Evolutionary conservation across 2,329 filamentous ascomycete species (phyloP), one percentile per base, ranked within the genome.

Genomic region (Acarospora socialis): DNA sequence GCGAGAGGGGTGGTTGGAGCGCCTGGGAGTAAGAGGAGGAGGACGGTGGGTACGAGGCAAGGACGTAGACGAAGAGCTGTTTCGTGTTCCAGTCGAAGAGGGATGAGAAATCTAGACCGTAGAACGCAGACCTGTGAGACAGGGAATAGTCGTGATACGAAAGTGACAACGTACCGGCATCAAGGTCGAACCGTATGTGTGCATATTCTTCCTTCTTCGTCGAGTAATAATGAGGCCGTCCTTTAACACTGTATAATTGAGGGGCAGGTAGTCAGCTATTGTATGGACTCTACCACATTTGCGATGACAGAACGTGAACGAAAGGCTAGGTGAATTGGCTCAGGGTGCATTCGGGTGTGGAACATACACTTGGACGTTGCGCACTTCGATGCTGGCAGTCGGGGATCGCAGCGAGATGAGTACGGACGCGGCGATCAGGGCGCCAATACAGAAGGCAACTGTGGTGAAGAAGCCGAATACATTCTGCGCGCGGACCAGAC

Each of bases 51-150:
- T 77, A 79, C 34, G 66, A 77, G 33, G 87, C 87, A 34, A 83
- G 87, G 37, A 98, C 76, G 63, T 93, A 98, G 55, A 94, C 76
- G 60, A 95, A 98, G 49, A 98, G 63, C 60, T 95, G 82, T 59
- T 98, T 98, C 13, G 92, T 98, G 67, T 98, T 98, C 90, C 87
- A 98, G 51, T 81, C 92, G 70, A 95, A 95, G 46, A 98, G 81
- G 25, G 78, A 78, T 38, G 75, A 79, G 38, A 98, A 71, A 60
- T 98, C 87, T 66, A 39, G 17, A 16, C 30, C 17, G 25, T 4
- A 18, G 12, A 7, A 13, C 7, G 12, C 17, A 21, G 12, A 21
- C n/a, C 4, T 27, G 5, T 21, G 9, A 14, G 16, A 13, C 5
- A 21, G n/a, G 17, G 8, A 22, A 16, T 23, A 29, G 14, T 9